A percentile compares a stretch with the other conserved stretches of the same genome.
Evolutionary conservation across 805 yeast species (phyloP).

Genomic region (Candida peoriensis): DNA sequence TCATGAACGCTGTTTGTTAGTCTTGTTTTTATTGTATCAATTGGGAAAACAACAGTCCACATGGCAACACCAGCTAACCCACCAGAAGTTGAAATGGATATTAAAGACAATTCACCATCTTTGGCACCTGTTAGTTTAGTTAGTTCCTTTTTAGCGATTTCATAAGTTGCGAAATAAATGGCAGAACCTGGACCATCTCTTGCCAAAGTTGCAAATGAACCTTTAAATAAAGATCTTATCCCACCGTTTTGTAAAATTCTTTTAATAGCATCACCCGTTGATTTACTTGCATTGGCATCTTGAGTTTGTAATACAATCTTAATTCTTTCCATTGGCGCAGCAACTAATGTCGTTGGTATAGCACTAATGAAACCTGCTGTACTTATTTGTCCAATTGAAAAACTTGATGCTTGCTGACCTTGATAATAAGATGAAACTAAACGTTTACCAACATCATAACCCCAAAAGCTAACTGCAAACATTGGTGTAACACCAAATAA

Average conservation of each 20-base stretch:
- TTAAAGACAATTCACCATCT: conserved; percentile 57
- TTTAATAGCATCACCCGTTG: conserved; percentile 53
- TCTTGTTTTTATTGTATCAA: conserved; percentile 79
- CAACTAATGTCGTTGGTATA: conserved; percentile 88
- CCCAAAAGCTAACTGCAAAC: conserved; percentile 99
- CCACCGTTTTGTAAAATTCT: conserved; percentile 80
- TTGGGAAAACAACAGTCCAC: conserved; percentile 96
- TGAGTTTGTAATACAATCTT: conserved; percentile 90
- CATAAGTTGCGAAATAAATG: conserved; percentile 91
- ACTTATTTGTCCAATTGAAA: conserved; percentile 68
- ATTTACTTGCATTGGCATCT: conserved; percentile 31
- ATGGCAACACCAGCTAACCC: conserved; percentile 94
- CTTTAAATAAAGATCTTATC: conserved; percentile 77
- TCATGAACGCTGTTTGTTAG: conserved; percentile 32
- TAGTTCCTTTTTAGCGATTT: conserved; percentile 61
- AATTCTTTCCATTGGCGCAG: conserved; percentile 97
- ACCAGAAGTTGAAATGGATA: conserved; percentile 83
- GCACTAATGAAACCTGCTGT: conserved; percentile 95
- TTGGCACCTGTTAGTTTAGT: conserved; percentile 34
- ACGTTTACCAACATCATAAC: conserved; percentile 88
- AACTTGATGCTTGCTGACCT: conserved; percentile 31
- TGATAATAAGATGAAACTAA: conserved; percentile 44
- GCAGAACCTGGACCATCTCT: conserved; percentile 99
- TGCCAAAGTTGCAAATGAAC: conserved; percentile 86
- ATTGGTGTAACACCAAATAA: conserved; percentile 96